Base-by-base conservation (phyloP, 176 grass and related monocot genomes). In the Miscanthus lutarioriparius region DNA sequence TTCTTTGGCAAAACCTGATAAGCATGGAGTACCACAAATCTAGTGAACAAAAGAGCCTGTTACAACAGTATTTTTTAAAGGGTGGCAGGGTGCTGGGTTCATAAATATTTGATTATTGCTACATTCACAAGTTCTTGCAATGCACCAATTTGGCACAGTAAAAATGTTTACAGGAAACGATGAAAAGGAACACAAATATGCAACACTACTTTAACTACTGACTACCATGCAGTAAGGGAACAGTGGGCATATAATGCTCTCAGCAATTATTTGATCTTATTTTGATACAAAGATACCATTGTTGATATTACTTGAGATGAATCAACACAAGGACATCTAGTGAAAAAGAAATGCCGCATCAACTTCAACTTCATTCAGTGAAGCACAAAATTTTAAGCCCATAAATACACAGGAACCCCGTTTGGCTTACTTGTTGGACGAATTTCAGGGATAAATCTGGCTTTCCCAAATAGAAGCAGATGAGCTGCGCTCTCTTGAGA, bases 1-100 rank as follows among this genome's bases (percentile, higher is more conserved):
- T 94, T 94, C 64, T 92, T 32, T 37, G 79, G 78, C 64, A 94
- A 87, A 77, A 94, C 90, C 92, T 94, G 78, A 74, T 72, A 47
- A 86, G 19, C 17, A 71, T 30, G 0, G 9, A 85, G 23, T n/a
- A 37, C 2, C 7, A 85, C 14, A 10, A 85, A 85, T 76, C 10
- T 69, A 70, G 25, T 33, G 51, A 64, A 59, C 48, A 69, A 1
- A 67, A 61, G 4, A 62, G 0, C 5, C 10, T 51, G 22, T 4
- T 9, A 68, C 26, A 28, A 35, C 7, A 14, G 33, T 72, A 80
- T 30, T 12, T 74, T 41, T 1, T 5, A 11, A 25, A 28, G 0
- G 0, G 58, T 61, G 58, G 58, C n/a, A 61, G 22, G 8, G 33
- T 64, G 2, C 0, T 47, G 8, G 20, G 22, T 62, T 70, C 8